Conservation (phyloP, 179 eudicot species). For the Patellifolia procumbens region DNA sequence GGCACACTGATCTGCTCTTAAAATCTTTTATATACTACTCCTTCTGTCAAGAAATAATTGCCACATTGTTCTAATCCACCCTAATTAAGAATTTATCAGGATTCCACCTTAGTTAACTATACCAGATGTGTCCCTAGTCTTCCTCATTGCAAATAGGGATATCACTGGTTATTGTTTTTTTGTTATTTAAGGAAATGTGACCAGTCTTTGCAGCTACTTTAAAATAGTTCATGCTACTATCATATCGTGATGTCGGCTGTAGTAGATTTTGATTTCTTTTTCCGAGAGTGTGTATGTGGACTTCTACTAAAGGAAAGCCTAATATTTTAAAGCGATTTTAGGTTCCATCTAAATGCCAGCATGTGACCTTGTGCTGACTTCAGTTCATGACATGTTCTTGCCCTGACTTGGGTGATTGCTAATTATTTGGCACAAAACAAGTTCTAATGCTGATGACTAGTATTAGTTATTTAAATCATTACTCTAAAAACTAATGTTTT, state of each 20-base stretch:
- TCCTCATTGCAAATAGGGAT: not conserved
- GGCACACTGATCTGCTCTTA: not conserved
- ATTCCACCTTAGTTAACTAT: not conserved
- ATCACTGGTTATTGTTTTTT: not conserved
- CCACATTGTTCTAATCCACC: not conserved
- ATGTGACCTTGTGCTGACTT: conserved; percentile 12
- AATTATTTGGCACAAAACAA: not conserved
- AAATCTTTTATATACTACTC: not conserved
- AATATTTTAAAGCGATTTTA: conserved; percentile 5
- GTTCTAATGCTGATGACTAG: conserved; percentile 18
- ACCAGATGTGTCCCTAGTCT: not conserved
- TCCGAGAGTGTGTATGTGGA: conserved; percentile 8
- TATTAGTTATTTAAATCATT: not conserved
- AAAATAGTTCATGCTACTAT: not conserved
- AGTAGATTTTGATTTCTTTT: conserved; percentile 5
- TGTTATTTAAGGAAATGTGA: not conserved
- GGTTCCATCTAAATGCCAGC: conserved; percentile 16
- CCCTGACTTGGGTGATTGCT: not conserved
- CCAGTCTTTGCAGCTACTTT: not conserved
- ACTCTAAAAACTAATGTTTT: not conserved
- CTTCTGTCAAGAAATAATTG: not conserved
- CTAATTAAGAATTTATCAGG: not conserved
- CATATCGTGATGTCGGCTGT: not conserved
- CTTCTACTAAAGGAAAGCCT: not conserved
- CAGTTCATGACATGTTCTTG: conserved; percentile 3